A percentile compares a stretch with the other conserved stretches of the same genome.
Evolutionary conservation across 345 rosid species (phyloP).

Genomic region (Eucalyptus marginata): DNA sequence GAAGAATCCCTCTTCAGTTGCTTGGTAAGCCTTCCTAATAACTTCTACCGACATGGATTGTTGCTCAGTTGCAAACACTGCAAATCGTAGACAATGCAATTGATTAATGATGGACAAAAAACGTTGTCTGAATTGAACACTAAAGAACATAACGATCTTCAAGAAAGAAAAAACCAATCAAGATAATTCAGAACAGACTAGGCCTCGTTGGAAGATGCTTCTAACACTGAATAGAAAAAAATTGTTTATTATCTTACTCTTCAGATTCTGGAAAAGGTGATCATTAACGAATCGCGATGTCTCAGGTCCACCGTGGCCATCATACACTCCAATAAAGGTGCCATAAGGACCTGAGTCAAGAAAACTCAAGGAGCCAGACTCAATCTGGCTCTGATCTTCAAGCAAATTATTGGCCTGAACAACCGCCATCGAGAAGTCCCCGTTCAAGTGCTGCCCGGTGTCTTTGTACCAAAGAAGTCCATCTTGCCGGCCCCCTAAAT

Average conservation of each 20-base stretch:
- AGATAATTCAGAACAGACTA: neutral
- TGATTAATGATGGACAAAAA: neutral
- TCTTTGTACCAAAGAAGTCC: constrained; percentile 97
- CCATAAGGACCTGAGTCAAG: constrained; percentile 84
- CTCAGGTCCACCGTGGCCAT: constrained; percentile 99
- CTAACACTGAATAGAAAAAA: neutral
- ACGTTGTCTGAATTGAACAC: neutral
- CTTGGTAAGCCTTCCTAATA: constrained; percentile 77
- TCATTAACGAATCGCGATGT: constrained; percentile 83
- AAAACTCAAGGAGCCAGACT: constrained; percentile 80
- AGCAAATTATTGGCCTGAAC: constrained; percentile 88
- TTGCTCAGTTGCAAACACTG: constrained; percentile 71
- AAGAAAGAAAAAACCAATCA: neutral
- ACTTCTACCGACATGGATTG: constrained; percentile 82
- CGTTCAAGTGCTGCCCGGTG: constrained; percentile 70
- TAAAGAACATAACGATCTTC: neutral
- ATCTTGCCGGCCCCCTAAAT: constrained; percentile 67
- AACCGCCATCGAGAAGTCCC: constrained; percentile 97
- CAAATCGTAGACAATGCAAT: neutral
- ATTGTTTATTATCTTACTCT: constrained; percentile 33
- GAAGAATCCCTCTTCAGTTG: constrained; percentile 91
- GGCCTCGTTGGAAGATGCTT: neutral
- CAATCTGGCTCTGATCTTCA: constrained; percentile 94
- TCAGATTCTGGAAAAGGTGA: constrained; percentile 80
- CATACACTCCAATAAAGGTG: constrained; percentile 87